phyloP scores from a whole-genome alignment of 192 early-diverging fungal genomes.

The Blastocladiella britannica region DNA sequence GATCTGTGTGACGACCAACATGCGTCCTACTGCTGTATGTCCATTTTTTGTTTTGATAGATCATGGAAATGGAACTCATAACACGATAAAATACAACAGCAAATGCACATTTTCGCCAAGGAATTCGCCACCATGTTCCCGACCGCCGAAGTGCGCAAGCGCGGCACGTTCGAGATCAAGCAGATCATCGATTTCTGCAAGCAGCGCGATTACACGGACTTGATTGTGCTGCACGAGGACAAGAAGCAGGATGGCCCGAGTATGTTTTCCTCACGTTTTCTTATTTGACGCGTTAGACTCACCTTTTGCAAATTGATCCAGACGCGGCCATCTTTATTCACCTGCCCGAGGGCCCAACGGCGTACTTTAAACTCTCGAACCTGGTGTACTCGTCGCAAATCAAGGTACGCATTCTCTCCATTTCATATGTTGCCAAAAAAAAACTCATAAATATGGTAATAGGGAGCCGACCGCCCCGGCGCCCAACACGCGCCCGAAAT shows the following conservation, averaged over 20 bases:
- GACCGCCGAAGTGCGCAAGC: conserved; percentile 67
- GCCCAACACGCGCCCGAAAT: conserved; percentile 79
- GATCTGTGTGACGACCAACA: conserved; percentile 77
- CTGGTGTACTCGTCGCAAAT: conserved; percentile 63
- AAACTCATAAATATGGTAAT: not conserved
- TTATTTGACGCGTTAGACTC: not conserved
- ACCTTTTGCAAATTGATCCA: conserved; percentile 10
- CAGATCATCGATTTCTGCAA: conserved; percentile 78
- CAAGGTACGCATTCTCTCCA: conserved; percentile 9
- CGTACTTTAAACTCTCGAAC: conserved; percentile 78
- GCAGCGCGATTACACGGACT: conserved; percentile 76
- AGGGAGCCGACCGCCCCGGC: conserved; percentile 47
- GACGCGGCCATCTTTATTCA: conserved; percentile 81
- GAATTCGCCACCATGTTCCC: conserved; percentile 83
- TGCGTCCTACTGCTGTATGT: conserved; percentile 33
- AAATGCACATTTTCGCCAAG: conserved; percentile 63
- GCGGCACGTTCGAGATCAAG: conserved; percentile 66
- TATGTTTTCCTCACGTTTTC: conserved; percentile 15
- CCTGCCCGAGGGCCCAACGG: conserved; percentile 88
- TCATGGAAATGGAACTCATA: not conserved
- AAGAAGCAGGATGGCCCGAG: conserved; percentile 50
- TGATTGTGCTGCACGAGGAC: conserved; percentile 87
- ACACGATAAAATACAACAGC: conserved; percentile 12
- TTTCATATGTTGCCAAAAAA: conserved; percentile 4
- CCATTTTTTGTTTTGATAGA: not conserved